phyloP scores from a whole-genome alignment of 2,329 filamentous ascomycete genomes.

The Alternaria panax region DNA sequence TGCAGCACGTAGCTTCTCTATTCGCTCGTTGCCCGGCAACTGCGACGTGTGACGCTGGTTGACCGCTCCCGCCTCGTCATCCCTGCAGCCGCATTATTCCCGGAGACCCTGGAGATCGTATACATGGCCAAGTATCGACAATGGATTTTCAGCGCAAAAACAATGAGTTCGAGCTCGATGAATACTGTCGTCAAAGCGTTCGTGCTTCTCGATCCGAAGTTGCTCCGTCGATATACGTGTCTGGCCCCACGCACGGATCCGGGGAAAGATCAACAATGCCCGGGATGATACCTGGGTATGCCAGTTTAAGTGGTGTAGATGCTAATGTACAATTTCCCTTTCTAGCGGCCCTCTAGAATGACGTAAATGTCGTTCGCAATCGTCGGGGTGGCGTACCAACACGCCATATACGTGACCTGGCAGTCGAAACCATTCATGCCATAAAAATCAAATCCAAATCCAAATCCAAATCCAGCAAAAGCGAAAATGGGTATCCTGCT shows the following conservation, averaged over 20 bases:
- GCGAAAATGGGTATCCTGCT: slow-evolving; percentile 32
- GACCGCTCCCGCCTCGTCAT: slow-evolving; percentile 27
- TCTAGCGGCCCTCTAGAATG: background rate
- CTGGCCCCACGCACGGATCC: slow-evolving; percentile 2
- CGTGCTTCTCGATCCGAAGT: slow-evolving; percentile 2
- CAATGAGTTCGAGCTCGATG: background rate
- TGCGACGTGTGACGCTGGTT: slow-evolving; percentile 25
- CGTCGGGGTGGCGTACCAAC: background rate
- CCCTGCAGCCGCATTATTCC: slow-evolving; percentile 23
- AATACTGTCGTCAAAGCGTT: slow-evolving; percentile 4
- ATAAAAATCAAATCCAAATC: background rate
- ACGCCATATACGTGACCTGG: background rate
- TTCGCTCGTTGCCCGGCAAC: slow-evolving; percentile 37
- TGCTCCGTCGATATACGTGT: background rate
- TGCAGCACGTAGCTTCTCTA: slow-evolving; percentile 33
- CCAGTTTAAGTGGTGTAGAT: background rate
- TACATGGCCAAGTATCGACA: background rate
- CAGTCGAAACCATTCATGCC: slow-evolving; percentile 1
- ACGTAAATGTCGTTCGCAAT: background rate
- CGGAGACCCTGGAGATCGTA: slow-evolving; percentile 3
- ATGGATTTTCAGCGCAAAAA: background rate
- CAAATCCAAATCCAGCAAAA: slow-evolving; percentile 4
- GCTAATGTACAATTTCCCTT: background rate
- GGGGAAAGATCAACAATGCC: background rate
- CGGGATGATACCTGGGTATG: slow-evolving; percentile 2